Base-by-base conservation (phyloP, 202 grass and related monocot genomes). In the Setaria italica region DNA sequence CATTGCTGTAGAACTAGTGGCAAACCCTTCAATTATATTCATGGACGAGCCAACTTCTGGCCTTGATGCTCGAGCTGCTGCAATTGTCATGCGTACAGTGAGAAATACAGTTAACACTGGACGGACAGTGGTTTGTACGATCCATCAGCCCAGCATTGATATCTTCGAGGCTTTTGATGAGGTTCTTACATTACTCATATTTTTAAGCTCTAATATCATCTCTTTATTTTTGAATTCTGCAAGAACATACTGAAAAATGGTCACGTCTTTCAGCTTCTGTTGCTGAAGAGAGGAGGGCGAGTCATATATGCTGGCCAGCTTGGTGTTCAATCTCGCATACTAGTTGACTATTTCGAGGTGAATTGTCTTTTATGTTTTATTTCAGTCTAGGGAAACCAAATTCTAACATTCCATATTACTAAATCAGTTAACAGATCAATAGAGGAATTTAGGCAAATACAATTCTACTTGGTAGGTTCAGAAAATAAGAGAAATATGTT, bases 21-120 rank as follows among this genome's bases (percentile, higher is more conserved):
- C 94, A 86, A 97, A 97, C 79, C 94, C 94, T 74, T 97, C 94
- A 68, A 90, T 96, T 56, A 87, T 96, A 62, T 96, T 96, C 78
- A 96, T 96, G 91, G 94, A 97, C 59, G 94, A 97, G 74, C 94
- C 94, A 58, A 97, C 94, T 67, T 97, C 94, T 68, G 94, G 94
- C 33, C 91, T 97, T 49, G 94, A 97, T 83, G 94, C 94, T 74
- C 85, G 94, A 88, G 89, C 94, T 80, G 94, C 94, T 74, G 94
- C 94, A 41, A 94, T 97, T 67, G 94, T 97, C 45, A 97, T 97
- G 94, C 81, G 94, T 19, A 92, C 87, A 20, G 91, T 97, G 49
- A 85, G 91, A 53, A 97, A 97, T 58, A 97, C 94, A 54, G 94
- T 97, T 72, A 93, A 97, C 80, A 97, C 91, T 11, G 94, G 91